Percentiles rank a stretch among this genome's conserved stretches.
phyloP scores from a whole-genome alignment of 257 asterid genomes.

The Voacanga thouarsii region DNA sequence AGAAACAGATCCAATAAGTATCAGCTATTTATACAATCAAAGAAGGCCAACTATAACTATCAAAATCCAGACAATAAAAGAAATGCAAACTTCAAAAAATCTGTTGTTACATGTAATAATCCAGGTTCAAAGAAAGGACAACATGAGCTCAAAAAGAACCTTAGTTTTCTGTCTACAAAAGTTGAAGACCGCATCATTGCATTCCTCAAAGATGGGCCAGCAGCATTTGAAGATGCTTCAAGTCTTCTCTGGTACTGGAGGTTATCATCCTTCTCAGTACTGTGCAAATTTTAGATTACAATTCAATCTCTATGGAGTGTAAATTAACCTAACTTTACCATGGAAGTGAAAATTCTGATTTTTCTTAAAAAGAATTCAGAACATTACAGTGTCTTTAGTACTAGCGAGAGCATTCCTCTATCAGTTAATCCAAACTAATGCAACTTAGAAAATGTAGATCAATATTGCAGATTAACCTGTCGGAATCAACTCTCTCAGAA shows the following conservation, averaged over 20 bases:
- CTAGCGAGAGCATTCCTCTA: neutral
- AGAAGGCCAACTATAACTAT: neutral
- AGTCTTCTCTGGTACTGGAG: slow-evolving; percentile 61
- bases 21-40: neutral
- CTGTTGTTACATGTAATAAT: neutral
- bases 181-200: slow-evolving; percentile 75
- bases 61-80: neutral
- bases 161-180: slow-evolving; percentile 71
- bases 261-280: slow-evolving; percentile 84
- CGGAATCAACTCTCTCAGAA: slow-evolving; percentile 74
- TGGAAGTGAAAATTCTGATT: neutral
- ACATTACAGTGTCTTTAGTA: neutral
- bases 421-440: neutral
- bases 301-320: slow-evolving; percentile 10
- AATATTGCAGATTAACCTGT: slow-evolving; percentile 43
- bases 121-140: slow-evolving; percentile 7
- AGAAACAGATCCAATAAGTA: slow-evolving; percentile 27
- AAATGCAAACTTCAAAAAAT: slow-evolving; percentile 5
- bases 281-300: slow-evolving; percentile 28
- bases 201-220: slow-evolving; percentile 81
- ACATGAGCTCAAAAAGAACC: slow-evolving; percentile 42
- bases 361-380: neutral
- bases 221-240: slow-evolving; percentile 72
- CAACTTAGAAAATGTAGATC: neutral
- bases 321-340: slow-evolving; percentile 11